Evolutionary conservation across 805 yeast species (phyloP), one percentile per base, ranked within the genome.

Genomic region (Pichia pseudocactophila): DNA sequence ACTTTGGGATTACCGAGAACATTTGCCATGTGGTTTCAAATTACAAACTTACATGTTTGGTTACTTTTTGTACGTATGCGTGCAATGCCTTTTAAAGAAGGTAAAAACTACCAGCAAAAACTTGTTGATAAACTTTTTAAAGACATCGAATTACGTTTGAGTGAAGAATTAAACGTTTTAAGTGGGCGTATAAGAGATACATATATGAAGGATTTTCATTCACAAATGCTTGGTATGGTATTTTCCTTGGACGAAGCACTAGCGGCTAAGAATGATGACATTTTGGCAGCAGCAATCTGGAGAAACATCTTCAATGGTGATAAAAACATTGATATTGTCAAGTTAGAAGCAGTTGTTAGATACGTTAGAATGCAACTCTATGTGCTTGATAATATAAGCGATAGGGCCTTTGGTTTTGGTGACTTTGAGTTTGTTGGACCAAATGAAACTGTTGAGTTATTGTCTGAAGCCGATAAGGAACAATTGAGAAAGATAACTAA

Each of bases 11-110:
- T 92, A 55, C 96, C 96, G 30, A 71, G 74, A 57, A 82, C 97
- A 1, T 89, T 90, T 57, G 78, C 90, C n/a, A 95, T 88, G 62
- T 90, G 96, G 96, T 90, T 82, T 61, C 97, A 90, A 64, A 82
- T 92, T 48, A 84, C 96, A 7, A 70, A 82, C 1, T 70, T 92
- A 51, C 98, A 92, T 62, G 78, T 85, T 46, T 92, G 99, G 99
- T 80, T 92, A 56, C 69, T 92, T 36, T 82, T 82, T 50, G 95
- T 85, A 15, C 80, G 98, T 58, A 89, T 92, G 96, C 78, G 99
- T 61, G 94, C 94, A 9, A 73, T 92, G 82, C 97, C 97, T 0
- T 82, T 81, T 59, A 82, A 86, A 55, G 80, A 85, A 58, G 94
- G 96, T 33, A 76, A 76, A 52, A 82, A 81, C 57, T 92, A 89